phyloP scores from a whole-genome alignment of 2,329 filamentous ascomycete genomes.

The Trichoderma pleuroti region DNA sequence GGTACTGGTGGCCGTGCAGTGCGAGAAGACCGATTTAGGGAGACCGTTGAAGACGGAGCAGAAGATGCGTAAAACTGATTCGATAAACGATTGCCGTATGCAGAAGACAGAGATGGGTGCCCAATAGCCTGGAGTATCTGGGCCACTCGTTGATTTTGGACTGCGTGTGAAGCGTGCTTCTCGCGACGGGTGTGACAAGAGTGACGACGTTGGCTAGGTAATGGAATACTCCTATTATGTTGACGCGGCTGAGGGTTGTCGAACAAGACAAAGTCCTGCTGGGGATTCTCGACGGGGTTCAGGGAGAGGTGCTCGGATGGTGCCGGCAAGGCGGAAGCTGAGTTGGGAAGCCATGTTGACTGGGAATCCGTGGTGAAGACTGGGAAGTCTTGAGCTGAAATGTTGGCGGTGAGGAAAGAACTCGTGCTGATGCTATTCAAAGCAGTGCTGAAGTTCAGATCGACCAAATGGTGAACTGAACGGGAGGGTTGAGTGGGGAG shows the following conservation, averaged over 20 bases:
- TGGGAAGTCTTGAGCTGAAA: conserved; percentile 62
- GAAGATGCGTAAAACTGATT: conserved; percentile 66
- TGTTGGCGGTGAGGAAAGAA: conserved; percentile 55
- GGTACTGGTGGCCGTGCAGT: conserved; percentile 65
- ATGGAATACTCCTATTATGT: conserved; percentile 38
- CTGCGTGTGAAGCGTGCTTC: conserved; percentile 35
- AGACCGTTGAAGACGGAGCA: conserved; percentile 57
- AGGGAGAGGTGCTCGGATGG: conserved; percentile 55
- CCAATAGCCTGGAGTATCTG: conserved; percentile 58
- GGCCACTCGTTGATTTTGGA: conserved; percentile 58
- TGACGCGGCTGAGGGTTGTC: conserved; percentile 45
- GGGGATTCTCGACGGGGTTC: conserved; percentile 48
- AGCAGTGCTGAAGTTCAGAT: conserved; percentile 66
- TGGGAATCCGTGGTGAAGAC: conserved; percentile 81
- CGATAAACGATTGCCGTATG: conserved; percentile 55
- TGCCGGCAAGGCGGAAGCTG: conserved; percentile 61
- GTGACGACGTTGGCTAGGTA: conserved; percentile 43
- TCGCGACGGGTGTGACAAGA: conserved; percentile 46
- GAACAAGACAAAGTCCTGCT: conserved; percentile 79
- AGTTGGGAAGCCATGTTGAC: conserved; percentile 78
- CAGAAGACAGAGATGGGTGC: conserved; percentile 52
- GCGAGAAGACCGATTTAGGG: conserved; percentile 53
- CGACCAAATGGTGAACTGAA: conserved; percentile 56
- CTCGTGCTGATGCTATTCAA: conserved; percentile 54
- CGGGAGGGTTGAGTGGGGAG: conserved; percentile 46